Conservation (phyloP, 2,329 filamentous ascomycete genomes). For the Tolypocladium tundrense region DNA sequence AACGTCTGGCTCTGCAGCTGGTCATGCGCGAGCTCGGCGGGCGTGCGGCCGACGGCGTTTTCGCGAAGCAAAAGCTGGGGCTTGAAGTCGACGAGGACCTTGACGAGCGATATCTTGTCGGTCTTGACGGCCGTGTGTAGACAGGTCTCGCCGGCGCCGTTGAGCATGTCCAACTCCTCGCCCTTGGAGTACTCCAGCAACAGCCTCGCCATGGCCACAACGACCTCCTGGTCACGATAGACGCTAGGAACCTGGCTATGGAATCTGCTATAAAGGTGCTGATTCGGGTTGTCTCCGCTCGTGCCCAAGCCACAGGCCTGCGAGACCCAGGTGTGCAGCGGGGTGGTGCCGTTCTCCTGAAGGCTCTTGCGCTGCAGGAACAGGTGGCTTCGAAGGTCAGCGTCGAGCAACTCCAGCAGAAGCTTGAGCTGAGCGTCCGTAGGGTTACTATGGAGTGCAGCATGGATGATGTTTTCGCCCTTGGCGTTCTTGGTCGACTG, state of each 20-base stretch:
- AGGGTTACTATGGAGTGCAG: slow-evolving; percentile 28
- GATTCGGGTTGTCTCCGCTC: slow-evolving; percentile 3
- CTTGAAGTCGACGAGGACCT: slow-evolving; percentile 40
- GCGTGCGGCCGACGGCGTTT: slow-evolving; percentile 67
- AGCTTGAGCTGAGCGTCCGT: slow-evolving; percentile 24
- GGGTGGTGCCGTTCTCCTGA: slow-evolving; percentile 44
- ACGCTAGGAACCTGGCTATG: slow-evolving; percentile 3
- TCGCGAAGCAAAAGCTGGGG: slow-evolving; percentile 57
- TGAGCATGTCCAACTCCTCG: slow-evolving; percentile 45
- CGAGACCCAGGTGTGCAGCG: slow-evolving; percentile 51
- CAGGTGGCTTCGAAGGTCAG: slow-evolving; percentile 43
- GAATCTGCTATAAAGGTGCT: slow-evolving; percentile 5
- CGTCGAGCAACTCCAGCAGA: slow-evolving; percentile 49
- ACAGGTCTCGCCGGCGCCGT: slow-evolving; percentile 54
- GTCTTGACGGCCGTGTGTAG: slow-evolving; percentile 46
- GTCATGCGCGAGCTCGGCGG: slow-evolving; percentile 56
- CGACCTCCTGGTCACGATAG: slow-evolving; percentile 18
- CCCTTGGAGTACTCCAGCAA: slow-evolving; percentile 47
- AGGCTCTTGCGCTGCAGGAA: slow-evolving; percentile 47
- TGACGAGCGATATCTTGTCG: slow-evolving; percentile 23
- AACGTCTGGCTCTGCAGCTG: slow-evolving; percentile 31
- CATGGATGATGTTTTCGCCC: slow-evolving; percentile 61
- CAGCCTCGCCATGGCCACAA: slow-evolving; percentile 32
- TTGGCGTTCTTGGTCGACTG: slow-evolving; percentile 50
- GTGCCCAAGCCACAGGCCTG: slow-evolving; percentile 11